Conservation (phyloP, 2,329 filamentous ascomycete genomes). For the Exophiala sideris region DNA sequence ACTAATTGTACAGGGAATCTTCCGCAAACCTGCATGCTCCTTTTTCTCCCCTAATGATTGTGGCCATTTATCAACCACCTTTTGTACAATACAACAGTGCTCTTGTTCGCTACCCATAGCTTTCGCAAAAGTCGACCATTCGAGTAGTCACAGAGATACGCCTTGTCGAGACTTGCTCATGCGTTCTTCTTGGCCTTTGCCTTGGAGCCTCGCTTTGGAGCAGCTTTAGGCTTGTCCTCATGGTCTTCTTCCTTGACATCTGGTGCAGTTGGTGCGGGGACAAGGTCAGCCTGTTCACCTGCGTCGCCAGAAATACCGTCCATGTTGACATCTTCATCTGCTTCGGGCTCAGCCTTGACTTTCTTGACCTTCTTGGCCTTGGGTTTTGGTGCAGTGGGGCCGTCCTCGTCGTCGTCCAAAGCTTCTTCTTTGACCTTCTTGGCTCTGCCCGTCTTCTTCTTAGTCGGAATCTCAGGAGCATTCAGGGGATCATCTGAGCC, state of each 20-base stretch:
- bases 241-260: not conserved
- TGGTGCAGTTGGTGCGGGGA: too few relatives aligned
- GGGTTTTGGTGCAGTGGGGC: slow-evolving; percentile 40
- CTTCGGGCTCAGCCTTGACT: slow-evolving; percentile 8
- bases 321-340: not conserved
- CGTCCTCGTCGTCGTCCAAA: slow-evolving; percentile 45
- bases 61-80: too few relatives aligned
- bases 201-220: not conserved
- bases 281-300: not conserved
- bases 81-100: too few relatives aligned
- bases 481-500: slow-evolving; percentile 6
- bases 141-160: not conserved
- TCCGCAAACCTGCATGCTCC: not conserved
- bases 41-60: too few relatives aligned
- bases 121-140: too few relatives aligned
- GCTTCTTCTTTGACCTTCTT: slow-evolving; percentile 33
- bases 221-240: not conserved
- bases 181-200: not conserved
- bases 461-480: slow-evolving; percentile 23
- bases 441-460: slow-evolving; percentile 2
- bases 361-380: slow-evolving; percentile 20
- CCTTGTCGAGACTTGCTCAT: not conserved
- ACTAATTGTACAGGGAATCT: slow-evolving; percentile 1
- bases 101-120: too few relatives aligned
- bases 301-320: not conserved